Percentiles rank a stretch among this genome's conserved stretches.
phyloP scores from a whole-genome alignment of 352 stramenopile species.

The Paralagenidium karlingii region DNA sequence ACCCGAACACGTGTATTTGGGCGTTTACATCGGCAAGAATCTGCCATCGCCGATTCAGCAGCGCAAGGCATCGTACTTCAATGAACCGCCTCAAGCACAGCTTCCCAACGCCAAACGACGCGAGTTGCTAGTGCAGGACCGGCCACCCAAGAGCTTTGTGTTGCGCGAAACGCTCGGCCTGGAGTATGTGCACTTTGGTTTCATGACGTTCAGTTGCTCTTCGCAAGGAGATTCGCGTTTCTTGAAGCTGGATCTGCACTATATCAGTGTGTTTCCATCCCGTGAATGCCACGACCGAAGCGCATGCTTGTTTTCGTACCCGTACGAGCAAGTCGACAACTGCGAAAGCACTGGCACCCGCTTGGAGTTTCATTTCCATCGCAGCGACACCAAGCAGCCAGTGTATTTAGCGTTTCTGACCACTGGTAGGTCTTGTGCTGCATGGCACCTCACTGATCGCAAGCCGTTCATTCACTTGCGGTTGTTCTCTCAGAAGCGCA shows the following conservation, averaged over 20 bases:
- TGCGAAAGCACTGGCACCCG: constrained; percentile 27
- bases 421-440: no score
- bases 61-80: constrained; percentile 13
- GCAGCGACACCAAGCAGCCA: constrained; percentile 38
- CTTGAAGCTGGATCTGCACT: constrained; percentile 29
- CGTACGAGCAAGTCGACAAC: constrained; percentile 34
- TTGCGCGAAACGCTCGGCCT: constrained; percentile 31
- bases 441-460: no score
- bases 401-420: constrained; percentile 43
- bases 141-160: constrained; percentile 24
- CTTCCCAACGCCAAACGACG: constrained; percentile 22
- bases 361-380: constrained; percentile 39
- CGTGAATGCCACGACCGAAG: constrained; percentile 41
- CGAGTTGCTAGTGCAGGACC: constrained; percentile 39
- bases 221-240: constrained; percentile 39
- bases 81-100: constrained; percentile 2
- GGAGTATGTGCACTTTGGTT: constrained; percentile 34
- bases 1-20: constrained; percentile 48
- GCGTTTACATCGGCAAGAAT: constrained; percentile 44
- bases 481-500: constrained; percentile 34
- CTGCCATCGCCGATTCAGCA: constrained; percentile 57
- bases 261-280: constrained; percentile 42
- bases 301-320: constrained; percentile 56
- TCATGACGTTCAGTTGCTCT: constrained; percentile 41
- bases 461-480: no score